phyloP scores from a whole-genome alignment of 2,329 filamentous ascomycete species.

The Curvularia verruculosa region DNA sequence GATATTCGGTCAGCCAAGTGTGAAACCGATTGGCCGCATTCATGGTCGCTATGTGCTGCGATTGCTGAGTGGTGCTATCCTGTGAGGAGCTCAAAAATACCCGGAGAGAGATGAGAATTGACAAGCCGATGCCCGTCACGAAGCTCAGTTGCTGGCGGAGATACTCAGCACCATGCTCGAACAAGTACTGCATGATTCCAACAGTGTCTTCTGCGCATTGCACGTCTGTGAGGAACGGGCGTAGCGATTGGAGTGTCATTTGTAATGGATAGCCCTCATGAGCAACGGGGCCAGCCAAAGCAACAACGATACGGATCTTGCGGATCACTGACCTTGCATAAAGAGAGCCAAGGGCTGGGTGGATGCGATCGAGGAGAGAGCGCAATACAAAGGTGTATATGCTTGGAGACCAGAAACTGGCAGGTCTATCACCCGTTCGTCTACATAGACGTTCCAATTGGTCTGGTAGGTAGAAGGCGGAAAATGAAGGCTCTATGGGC shows the following conservation, averaged over 20 bases:
- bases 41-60: slow-evolving; percentile 78
- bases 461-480: slow-evolving; percentile 74
- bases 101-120: slow-evolving; percentile 77
- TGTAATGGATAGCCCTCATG: slow-evolving; percentile 82
- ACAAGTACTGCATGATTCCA: slow-evolving; percentile 83
- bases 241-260: slow-evolving; percentile 83
- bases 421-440: slow-evolving; percentile 66
- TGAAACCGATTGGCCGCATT: slow-evolving; percentile 78
- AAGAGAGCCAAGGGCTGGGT: slow-evolving; percentile 81
- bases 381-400: slow-evolving; percentile 77
- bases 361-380: slow-evolving; percentile 78
- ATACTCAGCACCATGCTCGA: slow-evolving; percentile 70
- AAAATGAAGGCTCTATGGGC: slow-evolving; percentile 87
- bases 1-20: slow-evolving; percentile 74
- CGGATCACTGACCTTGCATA: slow-evolving; percentile 86
- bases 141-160: slow-evolving; percentile 73
- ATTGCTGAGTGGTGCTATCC: slow-evolving; percentile 83
- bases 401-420: slow-evolving; percentile 75
- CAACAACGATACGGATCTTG: slow-evolving; percentile 82
- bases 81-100: slow-evolving; percentile 76
- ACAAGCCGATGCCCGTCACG: slow-evolving; percentile 78
- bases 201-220: slow-evolving; percentile 91
- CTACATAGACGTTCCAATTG: slow-evolving; percentile 80
- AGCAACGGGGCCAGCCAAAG: slow-evolving; percentile 75
- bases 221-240: slow-evolving; percentile 77